phyloP scores from a whole-genome alignment of 163 green algal genomes.

The Scenedesmus sp. region DNA sequence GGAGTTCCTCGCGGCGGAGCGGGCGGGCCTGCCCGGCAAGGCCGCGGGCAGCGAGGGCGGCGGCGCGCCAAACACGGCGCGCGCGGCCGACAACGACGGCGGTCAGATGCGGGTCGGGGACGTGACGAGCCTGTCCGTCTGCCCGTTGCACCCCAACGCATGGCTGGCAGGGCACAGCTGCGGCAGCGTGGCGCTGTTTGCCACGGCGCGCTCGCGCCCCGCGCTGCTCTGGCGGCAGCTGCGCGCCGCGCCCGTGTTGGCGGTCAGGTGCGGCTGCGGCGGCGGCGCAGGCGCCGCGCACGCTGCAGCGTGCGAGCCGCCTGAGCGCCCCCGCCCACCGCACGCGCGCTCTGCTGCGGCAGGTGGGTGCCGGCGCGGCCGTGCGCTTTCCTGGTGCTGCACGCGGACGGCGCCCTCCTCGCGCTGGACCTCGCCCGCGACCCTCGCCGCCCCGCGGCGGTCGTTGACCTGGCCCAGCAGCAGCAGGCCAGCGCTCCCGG shows the following conservation, averaged over 20 bases:
- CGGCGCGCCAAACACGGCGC: background rate
- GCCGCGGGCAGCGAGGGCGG: background rate
- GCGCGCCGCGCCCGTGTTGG: slow-evolving; percentile 36
- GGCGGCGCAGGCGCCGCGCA: background rate
- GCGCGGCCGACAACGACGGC: background rate
- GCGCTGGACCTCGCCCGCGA: background rate
- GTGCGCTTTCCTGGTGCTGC: slow-evolving; percentile 54
- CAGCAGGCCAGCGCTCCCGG: background rate
- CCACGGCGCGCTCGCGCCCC: background rate
- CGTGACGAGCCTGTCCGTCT: slow-evolving; percentile 11
- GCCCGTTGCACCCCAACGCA: background rate
- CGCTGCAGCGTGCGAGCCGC: slow-evolving; percentile 10
- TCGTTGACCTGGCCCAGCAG: background rate
- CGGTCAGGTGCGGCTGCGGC: slow-evolving; percentile 12
- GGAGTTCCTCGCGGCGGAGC: slow-evolving; percentile 45
- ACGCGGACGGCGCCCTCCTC: slow-evolving; percentile 23
- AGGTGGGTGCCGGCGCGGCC: slow-evolving; percentile 54
- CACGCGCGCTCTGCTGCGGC: background rate
- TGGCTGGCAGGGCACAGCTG: slow-evolving; percentile 29
- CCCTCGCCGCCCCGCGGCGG: background rate
- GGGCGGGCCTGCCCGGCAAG: background rate
- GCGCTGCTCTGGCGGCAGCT: slow-evolving; percentile 50
- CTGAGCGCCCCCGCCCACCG: too few species aligned
- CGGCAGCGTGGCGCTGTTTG: slow-evolving; percentile 24
- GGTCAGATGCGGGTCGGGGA: background rate